phyloP scores from a whole-genome alignment of 2,329 filamentous ascomycete genomes.

The Colletotrichum abscissum region DNA sequence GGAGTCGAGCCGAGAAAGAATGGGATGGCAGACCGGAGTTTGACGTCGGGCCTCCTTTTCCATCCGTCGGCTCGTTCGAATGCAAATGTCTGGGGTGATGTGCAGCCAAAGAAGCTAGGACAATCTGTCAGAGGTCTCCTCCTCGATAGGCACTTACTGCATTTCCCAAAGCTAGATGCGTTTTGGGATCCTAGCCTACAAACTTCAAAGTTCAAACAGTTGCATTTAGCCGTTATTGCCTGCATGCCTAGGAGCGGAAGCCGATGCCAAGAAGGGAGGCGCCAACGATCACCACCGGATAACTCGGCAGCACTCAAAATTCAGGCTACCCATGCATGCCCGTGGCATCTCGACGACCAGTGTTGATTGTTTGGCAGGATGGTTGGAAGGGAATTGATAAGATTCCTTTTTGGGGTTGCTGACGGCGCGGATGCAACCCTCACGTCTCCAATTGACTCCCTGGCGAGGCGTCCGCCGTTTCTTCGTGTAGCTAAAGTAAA shows the following conservation, averaged over 20 bases:
- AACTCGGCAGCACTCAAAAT: slow-evolving; percentile 19
- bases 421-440: background rate
- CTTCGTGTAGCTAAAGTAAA: background rate
- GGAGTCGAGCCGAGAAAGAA: background rate
- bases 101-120: background rate
- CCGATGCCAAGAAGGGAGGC: slow-evolving; percentile 33
- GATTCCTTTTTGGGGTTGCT: background rate
- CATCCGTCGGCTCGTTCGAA: background rate
- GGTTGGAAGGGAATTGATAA: background rate
- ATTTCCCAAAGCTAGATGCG: background rate
- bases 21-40: background rate
- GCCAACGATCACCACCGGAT: slow-evolving; percentile 28
- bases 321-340: slow-evolving; percentile 3
- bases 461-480: background rate
- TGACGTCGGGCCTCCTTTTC: background rate
- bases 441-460: background rate
- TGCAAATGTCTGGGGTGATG: background rate
- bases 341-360: background rate
- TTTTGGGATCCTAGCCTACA: background rate
- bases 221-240: slow-evolving; percentile 3
- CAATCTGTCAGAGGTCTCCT: background rate
- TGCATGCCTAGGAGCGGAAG: slow-evolving; percentile 20
- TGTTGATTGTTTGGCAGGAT: background rate
- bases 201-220: background rate
- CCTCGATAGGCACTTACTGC: background rate